Base-by-base conservation (phyloP, 2,329 filamentous ascomycete genomes). In the Podosphaera fusca region DNA sequence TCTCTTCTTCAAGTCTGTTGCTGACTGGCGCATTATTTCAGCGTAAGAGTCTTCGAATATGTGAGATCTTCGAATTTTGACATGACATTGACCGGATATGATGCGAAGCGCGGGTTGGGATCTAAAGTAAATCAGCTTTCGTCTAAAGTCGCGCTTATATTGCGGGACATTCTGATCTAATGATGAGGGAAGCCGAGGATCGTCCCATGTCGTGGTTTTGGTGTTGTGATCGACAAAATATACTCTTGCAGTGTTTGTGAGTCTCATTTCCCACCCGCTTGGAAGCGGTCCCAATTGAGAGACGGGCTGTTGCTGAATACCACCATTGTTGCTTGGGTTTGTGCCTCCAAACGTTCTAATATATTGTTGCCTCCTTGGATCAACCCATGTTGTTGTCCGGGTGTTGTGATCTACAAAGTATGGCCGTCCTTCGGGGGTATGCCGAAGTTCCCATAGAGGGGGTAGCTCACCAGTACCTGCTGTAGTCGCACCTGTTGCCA, bases 161-260 rank as follows among this genome's bases (percentile, higher is more conserved):
- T 98, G 92, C 56, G 92, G 92, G 55, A 98, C 92, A 60, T 95
- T 95, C 72, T 98, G 92, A 65, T 98, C 92, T 60, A 98, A 75
- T 0, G 92, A 96, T 2, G 90, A 96, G 31, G 92, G 92, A 63
- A 98, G 74, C 67, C 92, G 81, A 40, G 92, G 92, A 67, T 98
- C 92, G 67, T 98, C 92, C 92, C 92, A 98, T 0, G 92, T 98
- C 2, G 92, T 98, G 0, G 92, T 98, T 75, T 98, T 98, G 50
- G 92, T 98, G 72, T 98, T 98, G 73, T 98, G 92, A 67, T 98
- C 92, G 50, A 98, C 92, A 70, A 98, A 98, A 72, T 98, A 98
- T 14, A 98, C 92, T 59, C 92, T 80, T 34, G 92, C 92, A 12
- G 92, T 98, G 70, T 98, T 96, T 56, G 92, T 98, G 55, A 98